Conservation (phyloP, 345 rosid species). For the Punica granatum region DNA sequence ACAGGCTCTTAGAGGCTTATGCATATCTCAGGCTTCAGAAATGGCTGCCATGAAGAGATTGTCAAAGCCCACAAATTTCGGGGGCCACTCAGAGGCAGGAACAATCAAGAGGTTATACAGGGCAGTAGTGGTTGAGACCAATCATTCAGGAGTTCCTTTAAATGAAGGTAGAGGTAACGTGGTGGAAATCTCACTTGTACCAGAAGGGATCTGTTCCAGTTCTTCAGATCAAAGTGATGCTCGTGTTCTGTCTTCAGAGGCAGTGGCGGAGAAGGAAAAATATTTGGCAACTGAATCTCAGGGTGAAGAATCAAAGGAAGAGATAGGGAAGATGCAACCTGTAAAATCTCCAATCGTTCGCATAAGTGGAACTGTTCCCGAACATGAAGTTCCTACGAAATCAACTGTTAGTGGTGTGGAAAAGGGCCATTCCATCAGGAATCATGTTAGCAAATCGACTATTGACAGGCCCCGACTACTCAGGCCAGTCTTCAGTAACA, state of each 20-base stretch:
- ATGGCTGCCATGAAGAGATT: conserved; percentile 78
- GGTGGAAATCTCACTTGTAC: conserved; percentile 57
- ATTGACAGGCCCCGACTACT: conserved; percentile 25
- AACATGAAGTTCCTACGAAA: conserved; percentile 11
- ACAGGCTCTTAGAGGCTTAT: conserved; percentile 77
- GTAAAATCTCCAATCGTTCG: conserved; percentile 19
- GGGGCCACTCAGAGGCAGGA: conserved; percentile 48
- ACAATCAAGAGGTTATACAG: conserved; percentile 52
- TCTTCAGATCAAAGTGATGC: conserved; percentile 4
- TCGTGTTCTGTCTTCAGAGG: not conserved
- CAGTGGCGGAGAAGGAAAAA: conserved; percentile 1
- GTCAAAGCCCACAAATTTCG: conserved; percentile 38
- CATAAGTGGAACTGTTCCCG: conserved; percentile 1
- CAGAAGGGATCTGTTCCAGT: conserved; percentile 29
- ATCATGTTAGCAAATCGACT: conserved; percentile 19
- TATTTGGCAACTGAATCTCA: conserved; percentile 10
- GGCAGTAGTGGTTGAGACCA: conserved; percentile 56
- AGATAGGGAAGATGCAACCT: conserved; percentile 14
- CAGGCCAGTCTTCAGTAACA: conserved; percentile 48
- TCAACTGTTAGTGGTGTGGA: conserved; percentile 10
- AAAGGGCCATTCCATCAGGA: not conserved
- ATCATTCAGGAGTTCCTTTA: conserved; percentile 35
- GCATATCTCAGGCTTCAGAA: conserved; percentile 79
- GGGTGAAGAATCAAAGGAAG: conserved; percentile 9
- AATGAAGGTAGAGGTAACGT: conserved; percentile 37